Percentiles rank a stretch among this genome's conserved stretches.
Conservation (phyloP, 768 basidiomycete genomes). For the Tylopilus rubrobrunneus region DNA sequence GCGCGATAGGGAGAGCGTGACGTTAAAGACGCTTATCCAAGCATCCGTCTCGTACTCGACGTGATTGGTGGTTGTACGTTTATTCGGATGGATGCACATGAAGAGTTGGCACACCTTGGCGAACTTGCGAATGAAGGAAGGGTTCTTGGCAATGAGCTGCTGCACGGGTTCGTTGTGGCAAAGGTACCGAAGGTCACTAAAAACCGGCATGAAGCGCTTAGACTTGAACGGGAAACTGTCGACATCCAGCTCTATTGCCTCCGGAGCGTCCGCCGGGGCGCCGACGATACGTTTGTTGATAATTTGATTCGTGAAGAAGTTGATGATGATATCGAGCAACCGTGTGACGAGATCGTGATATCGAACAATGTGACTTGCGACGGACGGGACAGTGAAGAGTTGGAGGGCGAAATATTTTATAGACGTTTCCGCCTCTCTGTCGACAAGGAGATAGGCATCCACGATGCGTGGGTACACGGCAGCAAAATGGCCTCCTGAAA, state of each 20-base stretch:
- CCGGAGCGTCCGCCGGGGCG: constrained; percentile 17
- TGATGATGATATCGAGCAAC: constrained; percentile 77
- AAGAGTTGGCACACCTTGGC: constrained; percentile 81
- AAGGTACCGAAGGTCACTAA: constrained; percentile 84
- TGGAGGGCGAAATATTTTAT: constrained; percentile 93
- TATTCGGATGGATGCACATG: constrained; percentile 90
- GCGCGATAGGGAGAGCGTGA: constrained; percentile 84
- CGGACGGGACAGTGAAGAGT: constrained; percentile 87
- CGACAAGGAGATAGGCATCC: constrained; percentile 87
- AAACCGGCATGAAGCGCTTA: constrained; percentile 94
- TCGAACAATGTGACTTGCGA: constrained; percentile 73
- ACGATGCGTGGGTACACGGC: constrained; percentile 82
- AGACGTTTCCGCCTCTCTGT: constrained; percentile 92
- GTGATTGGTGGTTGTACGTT: constrained; percentile 74
- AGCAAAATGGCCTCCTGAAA: constrained; percentile 75
- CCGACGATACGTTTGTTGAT: constrained; percentile 60
- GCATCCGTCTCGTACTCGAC: constrained; percentile 96
- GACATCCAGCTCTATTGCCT: constrained; percentile 55
- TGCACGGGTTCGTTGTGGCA: constrained; percentile 81
- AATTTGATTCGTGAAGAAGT: constrained; percentile 93
- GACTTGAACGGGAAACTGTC: constrained; percentile 88
- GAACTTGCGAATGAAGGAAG: constrained; percentile 66
- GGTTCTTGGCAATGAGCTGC: constrained; percentile 65
- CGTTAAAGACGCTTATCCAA: constrained; percentile 96
- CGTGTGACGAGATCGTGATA: constrained; percentile 71